Evolutionary conservation across 306 rosid genomes (phyloP), one percentile per base, ranked within the genome.

Genomic region (Trichosanthes truncata): DNA sequence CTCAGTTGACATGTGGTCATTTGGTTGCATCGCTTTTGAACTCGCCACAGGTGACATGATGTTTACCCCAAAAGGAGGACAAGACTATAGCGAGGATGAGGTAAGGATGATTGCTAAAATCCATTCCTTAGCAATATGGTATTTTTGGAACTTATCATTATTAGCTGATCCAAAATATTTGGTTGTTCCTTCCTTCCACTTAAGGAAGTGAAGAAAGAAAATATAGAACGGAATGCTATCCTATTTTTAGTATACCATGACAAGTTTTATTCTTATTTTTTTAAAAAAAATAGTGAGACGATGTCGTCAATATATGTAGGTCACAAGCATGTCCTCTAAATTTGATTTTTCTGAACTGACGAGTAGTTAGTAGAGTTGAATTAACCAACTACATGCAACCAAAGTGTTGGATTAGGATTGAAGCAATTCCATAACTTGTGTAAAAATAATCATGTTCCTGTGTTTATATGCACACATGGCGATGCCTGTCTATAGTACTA

Each of bases 21-120:
- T 94, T 62, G 98, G 92, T 79, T 92, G 98, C 90, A 89, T 86
- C 41, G 96, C 93, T 57, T 94, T 94, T 77, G 98, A 94, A 80
- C 98, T 94, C 81, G 97, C 98, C 49, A 92, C 98, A 14, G 98
- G 98, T 56, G 98, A 94, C 79, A 94, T 92, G 98, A 73, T 94
- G 92, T 92, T 92, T 83, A 81, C 96, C 59, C 98, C 98, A 21
- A 92, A 88, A 79, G 78, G 25, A 33, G 98, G 98, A 74, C 87
- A 91, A 84, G 96, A 91, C 76, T 94, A 82, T 83, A 81, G 96
- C 49, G 98, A 94, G 88, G 98, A 94, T 72, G 98, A 92, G 96
- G 98, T 92, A 87, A 49, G 61, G 78, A 49, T 72, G 57, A 7
- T 72, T 72, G 31, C 57, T 72, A 25, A 46, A 1, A 38, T 5